These are phyloP conservation scores for Solanum etuberosum DNA, from an alignment of 257 asterid species.

Conservation along the genomic window DNA sequence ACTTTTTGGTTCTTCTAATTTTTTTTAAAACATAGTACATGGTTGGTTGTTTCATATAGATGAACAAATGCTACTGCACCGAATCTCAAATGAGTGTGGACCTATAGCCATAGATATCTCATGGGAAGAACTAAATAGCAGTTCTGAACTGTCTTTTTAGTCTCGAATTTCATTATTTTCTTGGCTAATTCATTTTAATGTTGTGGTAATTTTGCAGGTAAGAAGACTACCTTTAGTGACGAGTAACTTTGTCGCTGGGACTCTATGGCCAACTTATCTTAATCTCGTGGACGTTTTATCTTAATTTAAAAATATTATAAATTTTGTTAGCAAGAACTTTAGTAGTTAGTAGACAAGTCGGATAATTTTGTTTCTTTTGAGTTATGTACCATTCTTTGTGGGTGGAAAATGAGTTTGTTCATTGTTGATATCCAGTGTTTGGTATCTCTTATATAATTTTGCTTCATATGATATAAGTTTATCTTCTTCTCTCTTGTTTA, in stretches of 20 bases:
- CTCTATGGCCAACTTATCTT: not conserved
- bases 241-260: not conserved
- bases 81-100: not conserved
- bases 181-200: not conserved
- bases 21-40: not conserved
- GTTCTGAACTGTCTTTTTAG: not conserved
- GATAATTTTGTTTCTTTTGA: not conserved
- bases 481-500: not conserved
- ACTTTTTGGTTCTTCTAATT: not conserved
- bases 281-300: not conserved
- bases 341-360: not conserved
- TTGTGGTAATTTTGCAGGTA: slow-evolving; percentile 15
- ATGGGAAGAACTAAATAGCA: not conserved
- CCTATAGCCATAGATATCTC: not conserved
- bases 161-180: not conserved
- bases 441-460: not conserved
- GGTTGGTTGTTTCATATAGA: not conserved
- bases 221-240: slow-evolving; percentile 30
- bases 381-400: not conserved
- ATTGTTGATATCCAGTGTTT: not conserved
- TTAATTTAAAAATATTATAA: not conserved
- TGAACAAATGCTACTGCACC: not conserved
- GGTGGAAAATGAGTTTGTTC: not conserved
- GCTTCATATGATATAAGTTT: not conserved
- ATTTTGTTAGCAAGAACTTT: not conserved